Percentiles rank a stretch among this genome's conserved stretches.
These are phyloP conservation scores for Trametes villosa DNA, from an alignment of 768 basidiomycete species.

Conservation along the genomic window DNA sequence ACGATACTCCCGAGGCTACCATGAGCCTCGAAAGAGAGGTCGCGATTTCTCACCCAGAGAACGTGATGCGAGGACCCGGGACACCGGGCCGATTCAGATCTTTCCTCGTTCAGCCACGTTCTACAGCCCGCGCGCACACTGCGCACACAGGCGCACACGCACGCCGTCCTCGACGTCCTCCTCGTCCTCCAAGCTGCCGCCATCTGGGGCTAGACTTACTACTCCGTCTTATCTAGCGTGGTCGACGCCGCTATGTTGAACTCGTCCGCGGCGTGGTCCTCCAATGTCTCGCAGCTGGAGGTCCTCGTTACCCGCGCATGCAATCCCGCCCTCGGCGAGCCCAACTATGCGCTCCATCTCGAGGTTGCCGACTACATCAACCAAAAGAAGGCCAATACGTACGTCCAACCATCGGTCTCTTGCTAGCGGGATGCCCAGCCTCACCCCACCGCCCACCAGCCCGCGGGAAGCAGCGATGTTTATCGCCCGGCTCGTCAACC, in stretches of 20 bases:
- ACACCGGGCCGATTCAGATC: too few species aligned
- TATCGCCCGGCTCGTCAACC: constrained; percentile 83
- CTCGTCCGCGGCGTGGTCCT: constrained; percentile 13
- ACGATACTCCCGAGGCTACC: too few species aligned
- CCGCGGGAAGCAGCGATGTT: constrained; percentile 92
- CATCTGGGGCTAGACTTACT: neutral
- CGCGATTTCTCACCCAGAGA: too few species aligned
- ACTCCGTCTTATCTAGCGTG: too few species aligned
- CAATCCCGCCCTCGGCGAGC: constrained; percentile 83
- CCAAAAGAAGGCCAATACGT: constrained; percentile 96
- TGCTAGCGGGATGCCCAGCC: neutral
- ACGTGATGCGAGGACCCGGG: too few species aligned
- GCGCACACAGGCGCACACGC: neutral
- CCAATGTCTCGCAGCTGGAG: constrained; percentile 36
- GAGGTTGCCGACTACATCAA: constrained; percentile 95
- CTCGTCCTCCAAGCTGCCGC: neutral
- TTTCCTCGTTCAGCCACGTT: neutral
- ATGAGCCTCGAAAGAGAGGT: too few species aligned
- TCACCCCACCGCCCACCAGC: constrained; percentile 44
- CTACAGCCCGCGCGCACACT: neutral
- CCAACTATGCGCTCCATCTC: constrained; percentile 89
- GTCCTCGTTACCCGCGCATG: constrained; percentile 81
- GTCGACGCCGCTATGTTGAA: constrained; percentile 9
- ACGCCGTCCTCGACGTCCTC: constrained; percentile 6
- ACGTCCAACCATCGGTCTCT: constrained; percentile 36